phyloP scores from a whole-genome alignment of 148 eudicot genomes.

The Dianthus caryophyllus region DNA sequence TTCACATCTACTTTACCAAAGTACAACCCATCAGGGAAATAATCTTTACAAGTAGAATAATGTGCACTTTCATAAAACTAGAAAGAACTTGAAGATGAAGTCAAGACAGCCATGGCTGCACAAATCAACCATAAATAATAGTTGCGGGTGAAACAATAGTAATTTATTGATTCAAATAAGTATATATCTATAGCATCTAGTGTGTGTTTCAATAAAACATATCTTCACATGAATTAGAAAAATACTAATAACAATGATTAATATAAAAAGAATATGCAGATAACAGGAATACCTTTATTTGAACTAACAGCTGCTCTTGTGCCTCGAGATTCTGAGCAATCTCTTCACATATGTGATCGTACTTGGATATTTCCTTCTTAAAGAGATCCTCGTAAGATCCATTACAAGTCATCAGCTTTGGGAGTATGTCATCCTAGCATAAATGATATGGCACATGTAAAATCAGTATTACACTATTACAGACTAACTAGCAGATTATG shows the following conservation, averaged over 20 bases:
- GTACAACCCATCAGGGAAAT: not conserved
- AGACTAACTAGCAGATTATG: not conserved
- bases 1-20: not conserved
- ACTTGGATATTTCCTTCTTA: constrained; percentile 83
- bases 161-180: not conserved
- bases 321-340: constrained; percentile 76
- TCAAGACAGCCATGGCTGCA: not conserved
- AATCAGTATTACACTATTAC: no score
- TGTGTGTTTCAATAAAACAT: not conserved
- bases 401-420: constrained; percentile 85
- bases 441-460: constrained; percentile 24
- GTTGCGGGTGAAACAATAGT: not conserved
- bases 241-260: not conserved
- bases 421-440: constrained; percentile 87
- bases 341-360: constrained; percentile 73
- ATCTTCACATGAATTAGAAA: not conserved
- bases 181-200: not conserved
- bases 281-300: constrained; percentile 59
- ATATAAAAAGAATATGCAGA: constrained; percentile 4
- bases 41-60: not conserved
- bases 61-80: not conserved
- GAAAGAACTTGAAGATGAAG: not conserved
- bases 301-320: constrained; percentile 72
- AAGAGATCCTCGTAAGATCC: constrained; percentile 98
- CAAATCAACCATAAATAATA: not conserved